A percentile compares a stretch with the other conserved stretches of the same genome.
phyloP scores from a whole-genome alignment of 75 land plant genomes.

The Picea sitchensis region DNA sequence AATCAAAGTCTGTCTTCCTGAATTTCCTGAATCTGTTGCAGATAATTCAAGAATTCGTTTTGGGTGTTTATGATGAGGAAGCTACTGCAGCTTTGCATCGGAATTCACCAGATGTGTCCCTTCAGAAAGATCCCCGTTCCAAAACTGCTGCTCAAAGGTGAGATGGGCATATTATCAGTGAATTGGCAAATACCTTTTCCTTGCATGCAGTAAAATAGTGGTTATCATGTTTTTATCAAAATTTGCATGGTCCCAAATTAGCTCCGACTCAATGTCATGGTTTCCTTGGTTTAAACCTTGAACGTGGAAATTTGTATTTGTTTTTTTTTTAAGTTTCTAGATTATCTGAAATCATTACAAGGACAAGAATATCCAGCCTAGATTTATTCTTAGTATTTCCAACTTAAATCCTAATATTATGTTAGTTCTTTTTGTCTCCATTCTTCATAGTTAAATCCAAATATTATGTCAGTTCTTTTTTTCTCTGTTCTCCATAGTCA shows the following conservation, averaged over 20 bases:
- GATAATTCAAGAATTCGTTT: slow-evolving; percentile 83
- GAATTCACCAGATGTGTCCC: slow-evolving; percentile 61
- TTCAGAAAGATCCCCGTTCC: slow-evolving; percentile 94
- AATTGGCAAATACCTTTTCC: background rate
- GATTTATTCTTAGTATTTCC: background rate
- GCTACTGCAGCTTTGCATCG: slow-evolving; percentile 72
- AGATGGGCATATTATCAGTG: background rate
- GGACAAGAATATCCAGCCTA: background rate
- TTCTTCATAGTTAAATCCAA: background rate
- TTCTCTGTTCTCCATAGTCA: background rate
- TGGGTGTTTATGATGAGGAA: slow-evolving; percentile 83
- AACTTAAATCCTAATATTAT: no score
- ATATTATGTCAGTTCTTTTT: background rate
- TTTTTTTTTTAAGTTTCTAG: background rate
- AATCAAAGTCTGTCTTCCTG: background rate
- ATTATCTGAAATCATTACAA: background rate
- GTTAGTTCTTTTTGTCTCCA: no score
- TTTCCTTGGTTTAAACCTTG: background rate
- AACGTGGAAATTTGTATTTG: no score
- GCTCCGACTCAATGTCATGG: background rate
- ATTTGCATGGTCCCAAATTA: background rate
- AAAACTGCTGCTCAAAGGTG: slow-evolving; percentile 94
- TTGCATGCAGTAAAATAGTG: background rate
- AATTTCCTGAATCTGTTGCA: slow-evolving; percentile 17
- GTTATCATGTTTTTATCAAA: background rate